Evolutionary conservation across 2,329 filamentous ascomycete genomes (phyloP), one percentile per base, ranked within the genome.

Genomic region (Xylaria sp.): DNA sequence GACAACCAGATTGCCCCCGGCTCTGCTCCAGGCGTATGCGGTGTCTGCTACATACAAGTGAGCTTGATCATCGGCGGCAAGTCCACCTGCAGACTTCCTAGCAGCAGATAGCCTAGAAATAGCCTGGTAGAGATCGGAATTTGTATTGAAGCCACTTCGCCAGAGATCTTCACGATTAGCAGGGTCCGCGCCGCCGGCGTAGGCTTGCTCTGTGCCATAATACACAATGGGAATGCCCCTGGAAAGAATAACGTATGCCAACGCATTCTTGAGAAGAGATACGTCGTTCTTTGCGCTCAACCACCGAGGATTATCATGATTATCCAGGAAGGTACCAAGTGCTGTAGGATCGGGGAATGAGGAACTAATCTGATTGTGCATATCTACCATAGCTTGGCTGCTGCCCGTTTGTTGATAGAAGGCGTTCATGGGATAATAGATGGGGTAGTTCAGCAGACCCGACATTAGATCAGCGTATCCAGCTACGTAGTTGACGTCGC

Each of bases 371-470:
- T 75, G 68, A 63, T 80, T 71, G 61, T 81, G 79, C 74, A 81
- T 82, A 10, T 80, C 73, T 26, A 80, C 80, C 4, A 86, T 69
- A 4, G 77, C 78, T 60, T 79, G 78, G 15, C 83, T 80, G 1
- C 79, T 79, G 4, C 80, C 80, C 3, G 71, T 74, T 31, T 82
- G 79, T 67, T 80, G 79, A 61, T 80, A 82, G 62, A 83, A 83
- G 1, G 67, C 65, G 68, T 79, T 81, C 72, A 76, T 71, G n/a
- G 73, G 74, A 56, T 76, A 76, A 28, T 76, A 76, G 60, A 75
- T 70, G 17, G 87, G 83, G 71, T 89, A 91, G 79, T 91, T 89
- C 68, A 91, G 79, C 36, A 91, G 77, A 15, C 88, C 88, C n/a
- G 82, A 82, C 80, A 90, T 83, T 63, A 83, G 77, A 57, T 81